A percentile compares a stretch with the other conserved stretches of the same genome.
Evolutionary conservation across 2,329 filamentous ascomycete genomes (phyloP).

Genomic region (Trichoderma sp.): DNA sequence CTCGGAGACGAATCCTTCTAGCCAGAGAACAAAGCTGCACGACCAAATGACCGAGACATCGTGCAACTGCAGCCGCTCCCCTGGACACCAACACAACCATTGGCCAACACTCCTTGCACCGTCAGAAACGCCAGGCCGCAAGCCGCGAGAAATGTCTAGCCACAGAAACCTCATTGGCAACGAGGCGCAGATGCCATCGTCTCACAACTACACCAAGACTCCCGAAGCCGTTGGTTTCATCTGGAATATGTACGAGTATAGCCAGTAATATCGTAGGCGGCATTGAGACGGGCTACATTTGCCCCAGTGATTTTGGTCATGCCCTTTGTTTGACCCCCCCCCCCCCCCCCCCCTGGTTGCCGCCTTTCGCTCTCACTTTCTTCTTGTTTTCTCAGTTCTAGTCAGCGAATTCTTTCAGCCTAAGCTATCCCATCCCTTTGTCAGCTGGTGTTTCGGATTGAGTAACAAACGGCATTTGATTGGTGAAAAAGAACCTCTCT

Average conservation of each 20-base stretch:
- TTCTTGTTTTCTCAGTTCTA: conserved; percentile 5
- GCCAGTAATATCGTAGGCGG: neutral
- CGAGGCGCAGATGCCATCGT: conserved; percentile 2
- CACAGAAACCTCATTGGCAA: conserved; percentile 8
- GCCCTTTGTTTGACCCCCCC: neutral
- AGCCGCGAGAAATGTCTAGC: neutral
- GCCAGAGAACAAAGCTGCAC: no score
- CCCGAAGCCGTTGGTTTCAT: neutral
- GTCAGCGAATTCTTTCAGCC: conserved; percentile 7
- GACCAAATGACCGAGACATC: no score
- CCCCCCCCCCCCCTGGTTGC: no score
- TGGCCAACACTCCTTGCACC: no score
- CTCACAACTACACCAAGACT: conserved; percentile 16
- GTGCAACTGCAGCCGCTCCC: no score
- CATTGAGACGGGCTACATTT: no score
- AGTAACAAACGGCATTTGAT: conserved; percentile 17
- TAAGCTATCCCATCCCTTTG: conserved; percentile 34
- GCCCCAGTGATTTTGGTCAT: neutral
- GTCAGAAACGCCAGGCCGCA: neutral
- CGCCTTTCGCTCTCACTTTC: neutral
- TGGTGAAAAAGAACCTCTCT: conserved; percentile 19
- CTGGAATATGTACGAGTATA: neutral
- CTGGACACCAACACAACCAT: no score
- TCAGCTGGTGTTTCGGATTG: conserved; percentile 28
- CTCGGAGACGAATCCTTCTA: no score